Base-by-base conservation (phyloP, 768 basidiomycete species). In the Galerina sulciceps region DNA sequence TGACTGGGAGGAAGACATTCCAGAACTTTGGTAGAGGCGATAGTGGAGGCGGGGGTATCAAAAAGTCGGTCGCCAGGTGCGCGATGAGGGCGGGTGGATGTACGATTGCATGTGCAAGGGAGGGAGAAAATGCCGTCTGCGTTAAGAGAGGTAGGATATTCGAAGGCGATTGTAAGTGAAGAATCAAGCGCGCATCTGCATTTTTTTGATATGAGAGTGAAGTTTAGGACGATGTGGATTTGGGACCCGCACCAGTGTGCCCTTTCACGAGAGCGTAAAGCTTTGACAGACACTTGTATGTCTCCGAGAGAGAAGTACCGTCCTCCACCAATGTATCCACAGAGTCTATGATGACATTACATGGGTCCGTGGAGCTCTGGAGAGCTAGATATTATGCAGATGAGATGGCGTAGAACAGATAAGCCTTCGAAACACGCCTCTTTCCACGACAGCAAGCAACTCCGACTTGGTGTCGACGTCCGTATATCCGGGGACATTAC, bases 1-100 rank as follows among this genome's bases (percentile, higher is more conserved):
- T 84, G 57, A 91, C 69, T 0, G 91, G 89, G 8, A 86, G 71
- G 66, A 96, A 91, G 10, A 93, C 79, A 37, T 78, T 77, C 91
- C 90, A 95, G 74, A 95, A 96, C 66, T 91, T 91, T 36, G 81
- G 76, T n/a, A 79, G 75, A 0, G 82, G 65, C 9, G 85, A 83
- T 40, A 78, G 73, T 8, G 89, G 85, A 1, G 91, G 89, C 0
- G 93, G 92, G 0, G 81, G 83, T 1, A 85, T 83, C 45, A 92
- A 79, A 69, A 92, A 94, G 8, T 86, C 85, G 23, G 76, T 79
- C 1, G 90, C 81, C 48, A 99, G 74, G 66, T 93, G 84, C 6
- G 67, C 69, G 36, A 98, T 74, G 52, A 97, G 81, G 1, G 79
- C 76, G 0, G 91, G 81, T 2, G 93, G 90, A 66, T 93, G 90